Evolutionary conservation across 2,329 filamentous ascomycete species (phyloP).

Genomic region (Didymosphaeria variabile): DNA sequence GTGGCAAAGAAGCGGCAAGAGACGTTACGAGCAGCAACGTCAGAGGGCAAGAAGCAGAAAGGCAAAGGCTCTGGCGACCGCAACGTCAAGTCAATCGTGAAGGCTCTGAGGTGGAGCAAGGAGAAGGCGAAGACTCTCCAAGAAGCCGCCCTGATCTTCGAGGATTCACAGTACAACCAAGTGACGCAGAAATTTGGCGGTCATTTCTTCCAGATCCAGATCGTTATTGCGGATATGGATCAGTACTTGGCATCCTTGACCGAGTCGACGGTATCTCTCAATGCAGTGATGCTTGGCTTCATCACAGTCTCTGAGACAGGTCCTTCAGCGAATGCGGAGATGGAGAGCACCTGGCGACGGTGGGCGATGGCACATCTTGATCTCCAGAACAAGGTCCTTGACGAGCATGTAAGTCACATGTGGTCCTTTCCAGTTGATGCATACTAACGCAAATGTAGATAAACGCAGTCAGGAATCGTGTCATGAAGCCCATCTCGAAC

Average conservation of each 20-base stretch:
- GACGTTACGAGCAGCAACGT: slow-evolving; percentile 65
- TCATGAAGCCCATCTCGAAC: slow-evolving; percentile 83
- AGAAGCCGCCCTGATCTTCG: slow-evolving; percentile 68
- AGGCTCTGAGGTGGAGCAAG: slow-evolving; percentile 87
- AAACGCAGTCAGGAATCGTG: slow-evolving; percentile 76
- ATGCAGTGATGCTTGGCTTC: slow-evolving; percentile 81
- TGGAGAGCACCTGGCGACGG: slow-evolving; percentile 93
- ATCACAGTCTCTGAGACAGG: slow-evolving; percentile 78
- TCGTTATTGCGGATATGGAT: slow-evolving; percentile 93
- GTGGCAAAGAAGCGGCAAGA: slow-evolving; percentile 95
- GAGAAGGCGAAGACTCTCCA: slow-evolving; percentile 82
- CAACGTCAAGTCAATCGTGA: slow-evolving; percentile 77
- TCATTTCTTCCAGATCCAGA: slow-evolving; percentile 90
- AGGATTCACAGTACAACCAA: slow-evolving; percentile 83
- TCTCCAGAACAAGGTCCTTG: slow-evolving; percentile 81
- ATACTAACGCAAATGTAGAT: slow-evolving; percentile 53
- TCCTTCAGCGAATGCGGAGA: slow-evolving; percentile 72
- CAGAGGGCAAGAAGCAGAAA: slow-evolving; percentile 49
- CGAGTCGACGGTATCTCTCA: slow-evolving; percentile 81
- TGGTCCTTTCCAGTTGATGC: slow-evolving; percentile 6
- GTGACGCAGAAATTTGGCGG: slow-evolving; percentile 88
- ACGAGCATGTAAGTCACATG: slow-evolving; percentile 75
- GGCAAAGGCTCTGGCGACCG: slow-evolving; percentile 35
- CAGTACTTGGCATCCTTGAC: slow-evolving; percentile 86
- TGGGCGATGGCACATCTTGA: slow-evolving; percentile 90